Conservation (phyloP, 352 stramenopile genomes). For the Pythium volutum region DNA sequence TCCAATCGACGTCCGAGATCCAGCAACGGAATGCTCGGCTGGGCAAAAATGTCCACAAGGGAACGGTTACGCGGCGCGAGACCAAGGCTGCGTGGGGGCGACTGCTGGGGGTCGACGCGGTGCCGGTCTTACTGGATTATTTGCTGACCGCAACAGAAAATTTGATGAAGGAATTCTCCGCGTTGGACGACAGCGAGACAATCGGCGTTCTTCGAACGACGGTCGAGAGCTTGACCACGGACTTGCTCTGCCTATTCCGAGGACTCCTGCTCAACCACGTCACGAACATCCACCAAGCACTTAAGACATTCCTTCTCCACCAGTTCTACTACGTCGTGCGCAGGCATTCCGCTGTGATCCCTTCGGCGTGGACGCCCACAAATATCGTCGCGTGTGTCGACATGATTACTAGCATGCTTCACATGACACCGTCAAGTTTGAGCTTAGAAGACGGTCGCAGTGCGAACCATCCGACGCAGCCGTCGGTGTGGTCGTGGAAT, state of each 20-base stretch:
- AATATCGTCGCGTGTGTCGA: conserved; percentile 70
- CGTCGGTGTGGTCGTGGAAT: conserved; percentile 68
- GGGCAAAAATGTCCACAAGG: conserved; percentile 54
- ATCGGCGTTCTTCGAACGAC: background rate
- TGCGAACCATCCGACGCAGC: conserved; percentile 56
- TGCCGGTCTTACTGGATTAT: conserved; percentile 64
- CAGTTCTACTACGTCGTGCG: conserved; percentile 58
- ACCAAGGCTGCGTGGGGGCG: conserved; percentile 50
- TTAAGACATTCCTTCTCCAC: conserved; percentile 62
- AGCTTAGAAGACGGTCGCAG: conserved; percentile 5
- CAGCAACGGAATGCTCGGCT: conserved; percentile 68
- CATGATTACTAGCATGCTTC: conserved; percentile 50
- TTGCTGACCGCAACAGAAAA: conserved; percentile 32
- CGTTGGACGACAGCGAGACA: background rate
- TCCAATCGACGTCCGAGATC: conserved; percentile 61
- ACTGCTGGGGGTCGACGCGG: conserved; percentile 45
- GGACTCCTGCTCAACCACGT: conserved; percentile 48
- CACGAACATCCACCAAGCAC: conserved; percentile 22
- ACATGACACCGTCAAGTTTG: conserved; percentile 36
- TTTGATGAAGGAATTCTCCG: conserved; percentile 15
- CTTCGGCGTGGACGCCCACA: conserved; percentile 53
- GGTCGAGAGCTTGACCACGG: conserved; percentile 27
- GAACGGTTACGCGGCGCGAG: conserved; percentile 28
- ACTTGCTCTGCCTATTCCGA: conserved; percentile 69
- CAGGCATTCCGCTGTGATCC: conserved; percentile 36